Conservation (phyloP, 2,329 filamentous ascomycete genomes). For the Neopestalotiopsis clavispora region DNA sequence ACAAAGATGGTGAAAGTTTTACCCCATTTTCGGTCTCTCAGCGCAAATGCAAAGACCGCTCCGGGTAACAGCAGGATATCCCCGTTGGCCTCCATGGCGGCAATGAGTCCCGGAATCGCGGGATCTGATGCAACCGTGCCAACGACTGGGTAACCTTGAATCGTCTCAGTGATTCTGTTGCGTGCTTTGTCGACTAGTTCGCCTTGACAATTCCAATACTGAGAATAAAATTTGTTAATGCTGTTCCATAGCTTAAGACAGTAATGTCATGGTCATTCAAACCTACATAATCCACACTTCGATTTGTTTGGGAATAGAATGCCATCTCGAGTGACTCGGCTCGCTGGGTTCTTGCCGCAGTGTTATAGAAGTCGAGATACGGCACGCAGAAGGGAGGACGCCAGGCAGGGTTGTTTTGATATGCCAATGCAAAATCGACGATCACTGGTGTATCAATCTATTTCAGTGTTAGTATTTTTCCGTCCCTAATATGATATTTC, state of each 20-base stretch:
- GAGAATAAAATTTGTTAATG: not conserved
- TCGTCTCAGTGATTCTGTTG: not conserved
- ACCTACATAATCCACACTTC: not conserved
- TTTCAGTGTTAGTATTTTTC: constrained; percentile 11
- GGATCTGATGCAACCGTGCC: not conserved
- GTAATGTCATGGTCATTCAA: not conserved
- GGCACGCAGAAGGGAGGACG: constrained; percentile 6
- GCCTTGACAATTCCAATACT: not conserved
- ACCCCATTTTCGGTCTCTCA: constrained; percentile 36
- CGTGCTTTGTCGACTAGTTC: not conserved
- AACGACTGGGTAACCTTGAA: not conserved
- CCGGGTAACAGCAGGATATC: constrained; percentile 28
- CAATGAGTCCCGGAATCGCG: constrained; percentile 16
- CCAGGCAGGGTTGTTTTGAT: constrained; percentile 18
- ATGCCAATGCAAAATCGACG: constrained; percentile 34
- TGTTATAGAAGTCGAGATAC: not conserved
- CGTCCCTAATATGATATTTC: no score
- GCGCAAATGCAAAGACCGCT: constrained; percentile 28
- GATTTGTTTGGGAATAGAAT: not conserved
- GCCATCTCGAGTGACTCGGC: not conserved
- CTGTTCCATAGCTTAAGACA: not conserved
- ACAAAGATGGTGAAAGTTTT: no score
- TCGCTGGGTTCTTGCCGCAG: not conserved
- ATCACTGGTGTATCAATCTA: constrained; percentile 36
- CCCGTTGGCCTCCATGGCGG: constrained; percentile 22